Conservation (phyloP, 805 yeast species). For the Nakazawaea siamensis region DNA sequence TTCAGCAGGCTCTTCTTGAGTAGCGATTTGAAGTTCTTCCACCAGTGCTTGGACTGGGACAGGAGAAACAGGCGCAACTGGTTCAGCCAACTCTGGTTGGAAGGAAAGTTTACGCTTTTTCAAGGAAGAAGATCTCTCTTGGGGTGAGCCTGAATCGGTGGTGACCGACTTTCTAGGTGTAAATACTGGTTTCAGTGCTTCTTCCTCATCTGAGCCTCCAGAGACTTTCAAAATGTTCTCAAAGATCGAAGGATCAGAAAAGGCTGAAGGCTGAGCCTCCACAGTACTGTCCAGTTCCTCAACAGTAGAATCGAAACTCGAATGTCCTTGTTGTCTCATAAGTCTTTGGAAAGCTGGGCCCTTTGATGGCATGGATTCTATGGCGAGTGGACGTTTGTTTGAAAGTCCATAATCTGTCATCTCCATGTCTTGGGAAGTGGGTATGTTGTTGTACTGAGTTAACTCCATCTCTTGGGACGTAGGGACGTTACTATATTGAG, state of each 20-base stretch:
- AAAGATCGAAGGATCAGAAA: slow-evolving; percentile 9
- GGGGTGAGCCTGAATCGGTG: slow-evolving; percentile 6
- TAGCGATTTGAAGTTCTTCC: background rate
- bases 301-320: slow-evolving; percentile 6
- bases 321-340: too few species aligned
- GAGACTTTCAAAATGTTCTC: slow-evolving; percentile 8
- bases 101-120: slow-evolving; percentile 8
- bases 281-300: slow-evolving; percentile 13
- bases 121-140: slow-evolving; percentile 8
- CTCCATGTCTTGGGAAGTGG: too few species aligned
- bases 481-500: too few species aligned
- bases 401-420: too few species aligned
- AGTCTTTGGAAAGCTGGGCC: too few species aligned
- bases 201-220: slow-evolving; percentile 9
- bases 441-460: too few species aligned
- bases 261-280: slow-evolving; percentile 14
- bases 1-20: background rate
- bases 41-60: background rate
- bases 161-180: slow-evolving; percentile 8
- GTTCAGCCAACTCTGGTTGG: background rate
- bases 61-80: background rate
- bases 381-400: too few species aligned
- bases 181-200: too few species aligned
- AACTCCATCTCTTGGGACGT: too few species aligned
- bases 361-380: too few species aligned